Evolutionary conservation across 2,329 filamentous ascomycete species (phyloP).

Genomic region (Drechslera avenae): DNA sequence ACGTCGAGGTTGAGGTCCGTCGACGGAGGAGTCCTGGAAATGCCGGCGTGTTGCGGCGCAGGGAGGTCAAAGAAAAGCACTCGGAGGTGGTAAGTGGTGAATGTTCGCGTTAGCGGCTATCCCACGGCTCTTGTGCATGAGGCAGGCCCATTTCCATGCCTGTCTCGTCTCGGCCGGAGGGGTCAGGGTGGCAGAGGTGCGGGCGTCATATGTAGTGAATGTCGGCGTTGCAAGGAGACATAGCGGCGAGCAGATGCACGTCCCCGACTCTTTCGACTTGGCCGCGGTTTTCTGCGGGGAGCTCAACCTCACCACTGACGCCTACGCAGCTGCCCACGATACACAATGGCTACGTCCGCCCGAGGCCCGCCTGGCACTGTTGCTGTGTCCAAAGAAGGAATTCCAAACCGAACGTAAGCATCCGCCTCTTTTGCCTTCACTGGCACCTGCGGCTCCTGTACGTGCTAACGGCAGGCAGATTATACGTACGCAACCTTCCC

Average conservation of each 20-base stretch:
- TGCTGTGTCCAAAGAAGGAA: conserved; percentile 23
- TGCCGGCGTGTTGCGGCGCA: too few relatives aligned
- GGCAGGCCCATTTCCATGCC: conserved; percentile 6
- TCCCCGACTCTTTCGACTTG: conserved; percentile 23
- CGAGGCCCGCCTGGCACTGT: conserved; percentile 33
- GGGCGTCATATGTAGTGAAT: background rate
- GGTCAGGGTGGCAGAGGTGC: background rate
- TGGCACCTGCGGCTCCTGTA: background rate
- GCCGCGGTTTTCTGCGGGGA: conserved; percentile 36
- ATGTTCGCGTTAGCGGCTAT: background rate
- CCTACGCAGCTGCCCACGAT: conserved; percentile 11
- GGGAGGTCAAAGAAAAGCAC: background rate
- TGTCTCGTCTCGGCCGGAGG: conserved; percentile 1
- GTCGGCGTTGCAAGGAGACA: conserved; percentile 1
- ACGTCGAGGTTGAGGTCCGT: background rate
- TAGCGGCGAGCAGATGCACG: conserved; percentile 12
- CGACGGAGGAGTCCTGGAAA: background rate
- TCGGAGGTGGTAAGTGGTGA: background rate
- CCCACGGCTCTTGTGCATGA: background rate
- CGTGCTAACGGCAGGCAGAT: conserved; percentile 55
- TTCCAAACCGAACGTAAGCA: conserved; percentile 44
- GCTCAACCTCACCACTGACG: conserved; percentile 22
- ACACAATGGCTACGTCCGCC: conserved; percentile 33
- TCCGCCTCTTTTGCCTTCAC: too few relatives aligned
- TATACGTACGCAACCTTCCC: conserved; percentile 89